Evolutionary conservation across 2,329 filamentous ascomycete genomes (phyloP).

Genomic region (Penicillium sp.): DNA sequence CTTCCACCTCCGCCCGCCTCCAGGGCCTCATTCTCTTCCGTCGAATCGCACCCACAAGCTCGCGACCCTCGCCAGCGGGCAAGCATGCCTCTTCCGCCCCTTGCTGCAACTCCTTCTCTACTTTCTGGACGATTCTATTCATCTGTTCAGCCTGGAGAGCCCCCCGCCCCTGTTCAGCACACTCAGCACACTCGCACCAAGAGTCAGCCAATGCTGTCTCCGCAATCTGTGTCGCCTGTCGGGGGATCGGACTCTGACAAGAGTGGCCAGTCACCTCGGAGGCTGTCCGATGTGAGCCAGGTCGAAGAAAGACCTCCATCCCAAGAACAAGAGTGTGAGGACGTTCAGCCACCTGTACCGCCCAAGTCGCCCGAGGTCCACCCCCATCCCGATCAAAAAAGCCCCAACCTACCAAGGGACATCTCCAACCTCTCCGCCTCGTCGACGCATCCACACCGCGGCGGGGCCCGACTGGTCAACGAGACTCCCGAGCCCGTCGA

Average conservation of each 20-base stretch:
- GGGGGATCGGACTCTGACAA: slow-evolving; percentile 8
- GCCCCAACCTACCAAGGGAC: neutral
- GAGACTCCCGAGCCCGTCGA: slow-evolving; percentile 33
- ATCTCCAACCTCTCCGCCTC: slow-evolving; percentile 10
- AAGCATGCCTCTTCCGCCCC: slow-evolving; percentile 9
- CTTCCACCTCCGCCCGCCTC: neutral
- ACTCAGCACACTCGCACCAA: slow-evolving; percentile 8
- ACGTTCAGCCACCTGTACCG: neutral
- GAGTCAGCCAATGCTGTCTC: slow-evolving; percentile 7
- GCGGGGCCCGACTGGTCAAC: slow-evolving; percentile 25
- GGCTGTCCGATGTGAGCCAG: neutral
- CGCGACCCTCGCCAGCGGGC: slow-evolving; percentile 9
- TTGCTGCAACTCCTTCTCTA: slow-evolving; percentile 4
- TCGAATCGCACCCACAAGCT: neutral
- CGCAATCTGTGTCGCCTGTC: slow-evolving; percentile 10
- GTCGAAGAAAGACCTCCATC: neutral
- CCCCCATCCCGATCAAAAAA: neutral
- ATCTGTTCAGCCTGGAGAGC: slow-evolving; percentile 6
- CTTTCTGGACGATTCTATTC: slow-evolving; percentile 21
- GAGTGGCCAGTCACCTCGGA: slow-evolving; percentile 1
- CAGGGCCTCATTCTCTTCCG: neutral
- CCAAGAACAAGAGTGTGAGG: neutral
- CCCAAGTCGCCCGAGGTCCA: neutral
- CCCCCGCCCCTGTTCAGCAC: slow-evolving; percentile 1
- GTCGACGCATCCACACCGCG: slow-evolving; percentile 25